Percentiles rank a stretch among this genome's conserved stretches.
These are phyloP conservation scores for Gossypium turneri DNA, from an alignment of 345 rosid species.

Conservation along the genomic window DNA sequence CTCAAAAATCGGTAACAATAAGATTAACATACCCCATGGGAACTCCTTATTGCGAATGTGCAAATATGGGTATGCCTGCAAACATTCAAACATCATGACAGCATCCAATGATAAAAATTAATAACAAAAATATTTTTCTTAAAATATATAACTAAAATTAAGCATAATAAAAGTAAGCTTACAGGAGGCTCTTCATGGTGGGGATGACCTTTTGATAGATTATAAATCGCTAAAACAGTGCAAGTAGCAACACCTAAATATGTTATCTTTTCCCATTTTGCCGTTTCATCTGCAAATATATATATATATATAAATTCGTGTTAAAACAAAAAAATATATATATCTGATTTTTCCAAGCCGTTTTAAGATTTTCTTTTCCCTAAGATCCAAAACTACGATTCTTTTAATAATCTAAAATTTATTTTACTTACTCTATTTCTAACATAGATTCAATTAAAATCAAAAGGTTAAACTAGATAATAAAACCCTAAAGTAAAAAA, in stretches of 20 bases:
- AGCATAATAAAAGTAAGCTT: slow-evolving; percentile 26
- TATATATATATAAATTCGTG: not conserved
- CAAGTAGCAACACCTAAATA: slow-evolving; percentile 62
- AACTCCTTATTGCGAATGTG: slow-evolving; percentile 98
- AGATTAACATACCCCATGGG: slow-evolving; percentile 79
- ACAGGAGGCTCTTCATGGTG: slow-evolving; percentile 84
- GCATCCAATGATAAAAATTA: not conserved
- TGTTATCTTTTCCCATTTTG: slow-evolving; percentile 89
- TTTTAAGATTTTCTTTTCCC: not conserved
- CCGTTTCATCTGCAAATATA: slow-evolving; percentile 58
- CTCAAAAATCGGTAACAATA: not conserved
- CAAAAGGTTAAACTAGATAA: slow-evolving; percentile 5
- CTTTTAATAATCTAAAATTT: not conserved
- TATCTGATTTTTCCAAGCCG: no score
- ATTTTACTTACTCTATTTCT: not conserved
- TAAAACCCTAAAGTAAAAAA: not conserved
- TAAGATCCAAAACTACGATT: not conserved
- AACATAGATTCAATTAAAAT: not conserved
- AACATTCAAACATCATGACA: slow-evolving; percentile 6
- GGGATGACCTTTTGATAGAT: slow-evolving; percentile 75
- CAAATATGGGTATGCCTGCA: slow-evolving; percentile 62
- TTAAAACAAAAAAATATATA: not conserved
- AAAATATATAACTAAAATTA: not conserved
- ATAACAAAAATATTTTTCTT: not conserved
- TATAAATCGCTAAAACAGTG: slow-evolving; percentile 42